Evolutionary conservation across 345 rosid genomes (phyloP).

Genomic region (Erysimum cheiranthoides): DNA sequence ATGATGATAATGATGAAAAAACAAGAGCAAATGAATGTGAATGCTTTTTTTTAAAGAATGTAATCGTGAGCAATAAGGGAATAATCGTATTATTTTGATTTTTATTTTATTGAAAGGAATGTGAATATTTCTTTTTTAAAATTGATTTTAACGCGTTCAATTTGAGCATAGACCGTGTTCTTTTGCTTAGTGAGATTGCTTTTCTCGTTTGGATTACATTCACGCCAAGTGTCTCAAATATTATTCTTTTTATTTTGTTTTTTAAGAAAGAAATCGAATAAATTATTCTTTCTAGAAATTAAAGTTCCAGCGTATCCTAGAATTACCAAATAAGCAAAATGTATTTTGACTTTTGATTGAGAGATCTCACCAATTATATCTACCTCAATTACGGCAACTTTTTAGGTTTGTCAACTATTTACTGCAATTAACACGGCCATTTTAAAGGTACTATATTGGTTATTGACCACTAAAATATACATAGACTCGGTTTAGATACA

Average conservation of each 20-base stretch:
- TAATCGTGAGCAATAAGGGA: slow-evolving; percentile 35
- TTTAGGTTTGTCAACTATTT: slow-evolving; percentile 13
- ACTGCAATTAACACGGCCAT: slow-evolving; percentile 10
- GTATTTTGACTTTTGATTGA: slow-evolving; percentile 27
- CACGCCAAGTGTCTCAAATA: slow-evolving; percentile 33
- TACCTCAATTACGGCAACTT: neutral
- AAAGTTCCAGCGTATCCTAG: neutral
- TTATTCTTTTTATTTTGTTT: neutral
- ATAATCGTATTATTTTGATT: slow-evolving; percentile 20
- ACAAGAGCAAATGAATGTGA: slow-evolving; percentile 28
- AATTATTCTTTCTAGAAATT: neutral
- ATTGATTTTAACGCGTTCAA: slow-evolving; percentile 35
- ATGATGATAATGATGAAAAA: slow-evolving; percentile 41
- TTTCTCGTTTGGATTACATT: slow-evolving; percentile 32
- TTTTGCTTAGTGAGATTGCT: slow-evolving; percentile 25
- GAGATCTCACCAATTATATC: slow-evolving; percentile 8
- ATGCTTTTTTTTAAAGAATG: slow-evolving; percentile 21
- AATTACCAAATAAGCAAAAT: slow-evolving; percentile 19
- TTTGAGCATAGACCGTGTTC: slow-evolving; percentile 30
- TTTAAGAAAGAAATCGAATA: neutral
- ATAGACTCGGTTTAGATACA: neutral
- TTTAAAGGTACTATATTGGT: neutral
- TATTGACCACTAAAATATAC: neutral
- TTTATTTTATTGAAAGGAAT: slow-evolving; percentile 24
- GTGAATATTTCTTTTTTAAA: slow-evolving; percentile 29